Evolutionary conservation across 192 early-diverging fungal genomes (phyloP).

Genomic region (Entomortierella chlamydospora): DNA sequence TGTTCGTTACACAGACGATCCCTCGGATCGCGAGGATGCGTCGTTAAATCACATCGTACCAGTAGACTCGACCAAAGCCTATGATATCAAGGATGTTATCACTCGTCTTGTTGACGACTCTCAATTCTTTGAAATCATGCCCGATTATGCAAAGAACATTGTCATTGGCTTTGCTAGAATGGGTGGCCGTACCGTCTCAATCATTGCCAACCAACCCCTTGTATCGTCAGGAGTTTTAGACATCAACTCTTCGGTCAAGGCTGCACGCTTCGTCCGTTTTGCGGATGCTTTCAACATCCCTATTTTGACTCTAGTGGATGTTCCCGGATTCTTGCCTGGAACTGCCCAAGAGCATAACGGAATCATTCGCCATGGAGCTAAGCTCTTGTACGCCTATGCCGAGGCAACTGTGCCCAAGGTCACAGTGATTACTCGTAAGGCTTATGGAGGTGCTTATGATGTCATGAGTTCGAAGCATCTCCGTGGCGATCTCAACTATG

Average conservation of each 20-base stretch:
- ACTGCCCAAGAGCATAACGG: conserved; percentile 95
- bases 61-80: conserved; percentile 88
- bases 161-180: conserved; percentile 90
- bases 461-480: conserved; percentile 98
- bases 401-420: conserved; percentile 97
- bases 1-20: conserved; percentile 71
- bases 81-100: conserved; percentile 94
- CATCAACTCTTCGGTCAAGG: conserved; percentile 95
- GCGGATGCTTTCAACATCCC: conserved; percentile 98
- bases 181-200: conserved; percentile 84
- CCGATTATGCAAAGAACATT: conserved; percentile 94
- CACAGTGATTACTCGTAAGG: conserved; percentile 94
- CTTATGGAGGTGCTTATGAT: conserved; percentile 98
- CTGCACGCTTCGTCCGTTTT: conserved; percentile 95
- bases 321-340: conserved; percentile 96
- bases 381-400: conserved; percentile 95
- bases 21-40: conserved; percentile 73
- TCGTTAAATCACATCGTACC: conserved; percentile 93
- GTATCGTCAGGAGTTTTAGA: conserved; percentile 96
- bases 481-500: conserved; percentile 89
- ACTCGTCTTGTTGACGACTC: conserved; percentile 84
- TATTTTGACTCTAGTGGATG: conserved; percentile 93
- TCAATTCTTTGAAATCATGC: conserved; percentile 92
- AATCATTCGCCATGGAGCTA: conserved; percentile 97
- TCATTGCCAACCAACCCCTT: conserved; percentile 96